Base-by-base conservation (phyloP, 23 red algal genomes). In the Chondrus crispus region DNA sequence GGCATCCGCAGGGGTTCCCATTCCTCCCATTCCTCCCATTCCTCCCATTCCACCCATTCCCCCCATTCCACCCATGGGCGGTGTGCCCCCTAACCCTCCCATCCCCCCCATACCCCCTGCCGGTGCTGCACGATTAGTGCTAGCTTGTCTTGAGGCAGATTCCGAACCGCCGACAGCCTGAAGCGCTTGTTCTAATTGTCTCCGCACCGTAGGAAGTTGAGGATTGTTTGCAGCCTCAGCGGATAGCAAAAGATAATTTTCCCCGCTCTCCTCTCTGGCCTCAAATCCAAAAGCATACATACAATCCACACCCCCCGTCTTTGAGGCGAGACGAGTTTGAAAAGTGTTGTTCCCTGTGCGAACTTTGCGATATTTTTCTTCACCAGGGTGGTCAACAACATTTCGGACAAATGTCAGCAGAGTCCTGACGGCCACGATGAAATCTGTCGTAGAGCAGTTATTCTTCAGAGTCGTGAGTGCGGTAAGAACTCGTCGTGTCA, bases 261-360 rank as follows among this genome's bases (percentile, higher is more conserved):
- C 91, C 24, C 82, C 82, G 55, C 70, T 94, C 81, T 94, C 91
- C 49, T 57, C 22, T 18, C 64, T 48, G 19, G 37, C 43, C 73
- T 87, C 52, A 94, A 94, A 94, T 33, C 91, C 91, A 81, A 94
- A 94, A 12, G 91, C 91, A 60, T 30, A 64, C 91, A 94, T 87
- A 22, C 79, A 84, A 51, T 84, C 91, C 43, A 69, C 60, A 22
- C 91, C 91, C 13, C 77, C 79, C 14, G 62, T 40, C 55, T 85
- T 81, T 45, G 51, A 60, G 24, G 81, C 91, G 46, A 94, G 37
- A 20, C 91, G 60, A 36, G 81, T 78, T 60, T 94, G 91, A 77
- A 85, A 94, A 14, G 91, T 85, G 30, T 26, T 55, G 37, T 94
- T 94, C 13, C 51, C 70, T 32, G 82, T 87, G 48, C 82, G 66